Percentiles rank a stretch among this genome's conserved stretches.
phyloP scores from a whole-genome alignment of 768 basidiomycete genomes.

The Boletus sp. region DNA sequence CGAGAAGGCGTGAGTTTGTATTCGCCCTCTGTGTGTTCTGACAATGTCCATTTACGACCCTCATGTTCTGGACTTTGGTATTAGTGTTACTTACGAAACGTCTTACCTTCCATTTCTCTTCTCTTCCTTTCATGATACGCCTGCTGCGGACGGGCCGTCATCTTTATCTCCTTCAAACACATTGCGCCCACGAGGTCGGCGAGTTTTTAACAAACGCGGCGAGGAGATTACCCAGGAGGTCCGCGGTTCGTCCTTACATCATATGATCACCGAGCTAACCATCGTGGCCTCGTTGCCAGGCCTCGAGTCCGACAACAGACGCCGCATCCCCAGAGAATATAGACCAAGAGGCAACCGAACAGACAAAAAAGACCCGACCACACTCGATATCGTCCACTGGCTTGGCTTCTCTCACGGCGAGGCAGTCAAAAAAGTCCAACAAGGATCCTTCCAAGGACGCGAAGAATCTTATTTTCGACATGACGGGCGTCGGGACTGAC shows the following conservation, averaged over 20 bases:
- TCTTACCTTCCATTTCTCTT: slow-evolving; percentile 71
- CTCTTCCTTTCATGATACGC: slow-evolving; percentile 33
- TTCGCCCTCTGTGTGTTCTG: slow-evolving; percentile 8
- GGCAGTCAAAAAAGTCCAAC: slow-evolving; percentile 16
- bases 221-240: slow-evolving; percentile 39
- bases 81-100: slow-evolving; percentile 48
- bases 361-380: slow-evolving; percentile 13
- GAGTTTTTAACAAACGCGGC: slow-evolving; percentile 51
- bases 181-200: slow-evolving; percentile 45
- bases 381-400: slow-evolving; percentile 25
- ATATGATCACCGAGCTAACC: slow-evolving; percentile 15
- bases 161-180: slow-evolving; percentile 20
- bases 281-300: slow-evolving; percentile 18
- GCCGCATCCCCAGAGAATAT: slow-evolving; percentile 3
- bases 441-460: slow-evolving; percentile 38
- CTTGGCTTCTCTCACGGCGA: slow-evolving; percentile 4
- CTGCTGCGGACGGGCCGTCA: slow-evolving; percentile 22
- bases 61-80: slow-evolving; percentile 9
- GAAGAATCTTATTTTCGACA: slow-evolving; percentile 46
- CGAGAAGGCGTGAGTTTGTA: slow-evolving; percentile 28
- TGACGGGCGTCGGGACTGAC: slow-evolving; percentile 48
- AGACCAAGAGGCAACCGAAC: slow-evolving; percentile 25
- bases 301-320: slow-evolving; percentile 13
- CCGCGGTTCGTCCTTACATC: slow-evolving; percentile 20
- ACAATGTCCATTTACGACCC: slow-evolving; percentile 21